Evolutionary conservation across 2,329 filamentous ascomycete genomes (phyloP).

Genomic region (Metarhizium brunneum): DNA sequence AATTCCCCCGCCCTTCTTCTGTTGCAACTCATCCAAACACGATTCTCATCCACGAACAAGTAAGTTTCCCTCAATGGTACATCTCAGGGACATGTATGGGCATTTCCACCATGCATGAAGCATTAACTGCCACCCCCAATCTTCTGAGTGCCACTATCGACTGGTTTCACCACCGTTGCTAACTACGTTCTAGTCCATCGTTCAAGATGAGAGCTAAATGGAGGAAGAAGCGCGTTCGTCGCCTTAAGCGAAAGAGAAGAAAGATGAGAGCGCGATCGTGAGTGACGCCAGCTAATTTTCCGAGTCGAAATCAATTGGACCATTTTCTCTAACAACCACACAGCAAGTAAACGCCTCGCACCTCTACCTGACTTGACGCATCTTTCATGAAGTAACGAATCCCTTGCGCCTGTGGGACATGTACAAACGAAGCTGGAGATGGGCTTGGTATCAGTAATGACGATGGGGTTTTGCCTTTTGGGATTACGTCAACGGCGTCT

Average conservation of each 20-base stretch:
- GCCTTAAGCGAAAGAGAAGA: constrained; percentile 99
- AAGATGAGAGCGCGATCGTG: constrained; percentile 98
- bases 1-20: constrained; percentile 17
- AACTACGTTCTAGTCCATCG: constrained; percentile 15
- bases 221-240: constrained; percentile 99
- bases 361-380: constrained; percentile 45
- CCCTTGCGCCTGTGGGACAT: constrained; percentile 21
- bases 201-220: constrained; percentile 89
- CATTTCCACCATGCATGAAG: neutral
- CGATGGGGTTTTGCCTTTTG: constrained; percentile 15
- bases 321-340: constrained; percentile 21
- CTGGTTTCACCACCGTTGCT: neutral
- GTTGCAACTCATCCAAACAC: constrained; percentile 33
- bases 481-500: constrained; percentile 4
- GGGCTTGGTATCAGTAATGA: constrained; percentile 3
- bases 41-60: constrained; percentile 37
- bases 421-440: constrained; percentile 14
- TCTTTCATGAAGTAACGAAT: constrained; percentile 30
- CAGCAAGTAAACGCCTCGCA: constrained; percentile 61
- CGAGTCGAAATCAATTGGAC: constrained; percentile 4
- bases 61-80: constrained; percentile 14
- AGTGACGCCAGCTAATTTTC: constrained; percentile 30
- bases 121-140: neutral
- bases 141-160: neutral
- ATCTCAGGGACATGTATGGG: neutral